phyloP scores from a whole-genome alignment of 1,284 basidiomycete species.

The Cerioporus squamosus region DNA sequence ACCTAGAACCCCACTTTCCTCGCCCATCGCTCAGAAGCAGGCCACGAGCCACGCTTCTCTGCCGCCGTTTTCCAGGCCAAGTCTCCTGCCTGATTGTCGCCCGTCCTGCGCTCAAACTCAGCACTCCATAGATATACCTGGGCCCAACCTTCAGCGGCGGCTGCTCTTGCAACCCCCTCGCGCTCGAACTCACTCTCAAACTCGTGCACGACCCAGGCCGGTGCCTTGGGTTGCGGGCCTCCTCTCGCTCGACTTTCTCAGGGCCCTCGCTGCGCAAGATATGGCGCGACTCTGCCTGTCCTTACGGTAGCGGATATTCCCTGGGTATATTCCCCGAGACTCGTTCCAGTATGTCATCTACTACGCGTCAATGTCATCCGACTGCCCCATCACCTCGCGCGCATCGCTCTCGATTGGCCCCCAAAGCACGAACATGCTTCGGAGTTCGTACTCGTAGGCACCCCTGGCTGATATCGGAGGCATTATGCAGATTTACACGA shows the following conservation, averaged over 20 bases:
- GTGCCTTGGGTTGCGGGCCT: constrained; percentile 1
- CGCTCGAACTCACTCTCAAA: constrained; percentile 2
- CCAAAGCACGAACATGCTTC: constrained; percentile 15
- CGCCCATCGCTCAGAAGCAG: constrained; percentile 12
- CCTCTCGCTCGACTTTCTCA: neutral
- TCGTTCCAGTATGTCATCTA: constrained; percentile 7
- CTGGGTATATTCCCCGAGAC: constrained; percentile 4
- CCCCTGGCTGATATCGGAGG: constrained; percentile 20
- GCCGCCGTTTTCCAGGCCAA: constrained; percentile 6
- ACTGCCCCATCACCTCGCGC: constrained; percentile 3
- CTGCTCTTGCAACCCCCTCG: neutral
- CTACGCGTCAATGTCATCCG: constrained; percentile 12
- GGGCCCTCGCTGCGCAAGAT: constrained; percentile 3
- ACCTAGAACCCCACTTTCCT: constrained; percentile 8
- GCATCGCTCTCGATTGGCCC: constrained; percentile 14
- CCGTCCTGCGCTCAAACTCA: neutral
- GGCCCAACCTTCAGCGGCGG: neutral
- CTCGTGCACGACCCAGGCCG: neutral
- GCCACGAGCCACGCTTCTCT: constrained; percentile 16
- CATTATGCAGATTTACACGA: constrained; percentile 15
- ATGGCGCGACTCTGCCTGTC: constrained; percentile 3
- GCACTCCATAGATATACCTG: constrained; percentile 12
- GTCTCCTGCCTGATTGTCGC: constrained; percentile 8
- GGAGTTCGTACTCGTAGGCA: neutral
- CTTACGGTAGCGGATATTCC: neutral